Percentiles rank a stretch among this genome's conserved stretches.
phyloP scores from a whole-genome alignment of 2,329 filamentous ascomycete species.

The Domatiomyces globalis region DNA sequence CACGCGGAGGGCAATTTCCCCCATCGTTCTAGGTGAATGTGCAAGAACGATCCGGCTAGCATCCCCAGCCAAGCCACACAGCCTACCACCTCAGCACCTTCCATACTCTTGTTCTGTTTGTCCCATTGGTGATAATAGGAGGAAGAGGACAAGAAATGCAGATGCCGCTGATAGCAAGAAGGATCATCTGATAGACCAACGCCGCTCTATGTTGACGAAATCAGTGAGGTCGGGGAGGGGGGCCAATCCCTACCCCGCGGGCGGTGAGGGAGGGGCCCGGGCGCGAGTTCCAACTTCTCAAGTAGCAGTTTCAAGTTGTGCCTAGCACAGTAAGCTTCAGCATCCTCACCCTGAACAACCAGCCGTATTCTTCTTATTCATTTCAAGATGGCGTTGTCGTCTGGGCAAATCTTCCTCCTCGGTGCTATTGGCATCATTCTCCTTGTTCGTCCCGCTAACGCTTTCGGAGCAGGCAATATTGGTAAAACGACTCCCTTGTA shows the following conservation, averaged over 20 bases:
- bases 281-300: neutral
- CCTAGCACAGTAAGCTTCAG: neutral
- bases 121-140: too few relatives aligned
- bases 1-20: too few relatives aligned
- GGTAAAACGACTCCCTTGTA: neutral
- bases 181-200: too few relatives aligned
- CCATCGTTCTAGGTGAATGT: too few relatives aligned
- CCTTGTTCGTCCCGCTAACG: constrained; percentile 53
- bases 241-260: neutral
- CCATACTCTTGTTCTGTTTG: too few relatives aligned
- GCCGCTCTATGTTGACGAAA: too few relatives aligned
- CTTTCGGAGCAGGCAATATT: constrained; percentile 83
- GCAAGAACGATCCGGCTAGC: too few relatives aligned
- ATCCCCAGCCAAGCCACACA: neutral
- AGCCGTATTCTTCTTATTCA: neutral
- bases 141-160: too few relatives aligned
- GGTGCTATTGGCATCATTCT: constrained; percentile 37
- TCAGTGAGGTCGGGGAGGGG: too few relatives aligned
- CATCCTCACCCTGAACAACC: neutral
- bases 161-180: too few relatives aligned
- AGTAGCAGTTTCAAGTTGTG: neutral
- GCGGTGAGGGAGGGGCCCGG: neutral
- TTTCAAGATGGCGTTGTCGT: constrained; percentile 15
- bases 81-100: neutral
- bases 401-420: constrained; percentile 12